Conservation (phyloP, 1,284 basidiomycete species). For the Takashimella koratensis region DNA sequence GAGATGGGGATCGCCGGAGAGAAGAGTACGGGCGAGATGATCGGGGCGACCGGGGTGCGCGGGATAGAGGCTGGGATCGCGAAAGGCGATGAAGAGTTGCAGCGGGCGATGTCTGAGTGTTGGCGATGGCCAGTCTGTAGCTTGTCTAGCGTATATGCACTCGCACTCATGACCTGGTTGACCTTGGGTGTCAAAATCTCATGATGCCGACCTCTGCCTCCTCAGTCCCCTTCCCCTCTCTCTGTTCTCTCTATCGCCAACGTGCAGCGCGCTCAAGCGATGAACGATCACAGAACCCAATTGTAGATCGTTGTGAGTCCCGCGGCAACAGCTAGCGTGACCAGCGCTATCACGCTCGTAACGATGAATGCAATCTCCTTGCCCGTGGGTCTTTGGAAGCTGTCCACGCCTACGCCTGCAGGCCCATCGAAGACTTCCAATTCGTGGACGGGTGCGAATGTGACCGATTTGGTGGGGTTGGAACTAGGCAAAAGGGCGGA, state of each 20-base stretch:
- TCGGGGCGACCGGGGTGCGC: background rate
- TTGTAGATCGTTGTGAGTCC: constrained; percentile 42
- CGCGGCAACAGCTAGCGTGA: constrained; percentile 29
- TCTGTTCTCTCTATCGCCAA: too few species aligned
- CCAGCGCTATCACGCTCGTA: constrained; percentile 22
- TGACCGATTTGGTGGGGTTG: too few species aligned
- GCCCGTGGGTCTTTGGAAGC: constrained; percentile 31
- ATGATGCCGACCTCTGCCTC: too few species aligned
- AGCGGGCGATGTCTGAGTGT: too few species aligned
- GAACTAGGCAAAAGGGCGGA: too few species aligned
- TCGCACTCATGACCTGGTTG: too few species aligned
- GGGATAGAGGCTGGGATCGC: background rate
- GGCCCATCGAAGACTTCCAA: constrained; percentile 3
- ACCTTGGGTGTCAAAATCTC: too few species aligned
- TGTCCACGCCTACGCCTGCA: constrained; percentile 12
- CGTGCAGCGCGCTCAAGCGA: too few species aligned
- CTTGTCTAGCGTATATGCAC: too few species aligned
- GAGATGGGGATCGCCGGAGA: background rate
- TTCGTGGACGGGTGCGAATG: constrained; percentile 2
- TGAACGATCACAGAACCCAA: constrained; percentile 40
- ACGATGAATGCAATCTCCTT: constrained; percentile 30
- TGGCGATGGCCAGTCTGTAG: too few species aligned
- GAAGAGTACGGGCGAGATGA: background rate
- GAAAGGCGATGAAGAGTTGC: too few species aligned
- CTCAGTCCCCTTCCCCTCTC: too few species aligned